Conservation (phyloP, 192 early-diverging fungal species). For the Coemansia sp. region DNA sequence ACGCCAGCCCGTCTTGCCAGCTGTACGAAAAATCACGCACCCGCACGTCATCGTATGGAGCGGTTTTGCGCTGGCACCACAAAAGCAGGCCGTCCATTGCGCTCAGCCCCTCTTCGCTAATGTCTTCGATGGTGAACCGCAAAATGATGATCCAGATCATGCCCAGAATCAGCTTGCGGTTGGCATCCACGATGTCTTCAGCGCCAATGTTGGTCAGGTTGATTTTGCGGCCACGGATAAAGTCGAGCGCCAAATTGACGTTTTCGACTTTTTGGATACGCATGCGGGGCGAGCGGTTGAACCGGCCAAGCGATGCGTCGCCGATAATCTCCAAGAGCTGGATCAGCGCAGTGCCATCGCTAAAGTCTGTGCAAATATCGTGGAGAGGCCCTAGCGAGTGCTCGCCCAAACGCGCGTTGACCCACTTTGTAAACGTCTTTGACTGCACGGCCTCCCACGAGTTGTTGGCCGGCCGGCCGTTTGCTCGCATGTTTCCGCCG, state of each 20-base stretch:
- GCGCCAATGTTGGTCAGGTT: constrained; percentile 94
- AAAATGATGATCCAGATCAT: constrained; percentile 98
- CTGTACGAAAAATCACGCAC: constrained; percentile 90
- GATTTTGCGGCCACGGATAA: constrained; percentile 83
- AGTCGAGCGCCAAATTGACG: constrained; percentile 90
- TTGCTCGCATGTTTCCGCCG: constrained; percentile 26
- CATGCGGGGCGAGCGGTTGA: constrained; percentile 86
- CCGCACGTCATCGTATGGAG: constrained; percentile 77
- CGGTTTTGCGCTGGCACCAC: constrained; percentile 96
- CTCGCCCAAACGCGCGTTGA: constrained; percentile 72
- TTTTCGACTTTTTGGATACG: constrained; percentile 96
- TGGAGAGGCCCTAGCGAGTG: constrained; percentile 49
- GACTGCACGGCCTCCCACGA: constrained; percentile 88
- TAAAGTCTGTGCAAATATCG: constrained; percentile 63
- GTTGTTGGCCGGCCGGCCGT: constrained; percentile 37
- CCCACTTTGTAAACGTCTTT: constrained; percentile 87
- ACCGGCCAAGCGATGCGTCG: constrained; percentile 79
- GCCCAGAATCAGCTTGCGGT: constrained; percentile 88
- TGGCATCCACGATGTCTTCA: constrained; percentile 95
- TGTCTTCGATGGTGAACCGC: constrained; percentile 93
- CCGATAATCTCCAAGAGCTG: constrained; percentile 91
- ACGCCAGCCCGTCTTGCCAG: constrained; percentile 93
- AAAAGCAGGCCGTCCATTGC: constrained; percentile 95
- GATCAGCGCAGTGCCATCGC: constrained; percentile 68
- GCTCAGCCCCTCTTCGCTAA: constrained; percentile 89